Evolutionary conservation across 257 asterid species (phyloP).

Genomic region (Solanum dulcamara): DNA sequence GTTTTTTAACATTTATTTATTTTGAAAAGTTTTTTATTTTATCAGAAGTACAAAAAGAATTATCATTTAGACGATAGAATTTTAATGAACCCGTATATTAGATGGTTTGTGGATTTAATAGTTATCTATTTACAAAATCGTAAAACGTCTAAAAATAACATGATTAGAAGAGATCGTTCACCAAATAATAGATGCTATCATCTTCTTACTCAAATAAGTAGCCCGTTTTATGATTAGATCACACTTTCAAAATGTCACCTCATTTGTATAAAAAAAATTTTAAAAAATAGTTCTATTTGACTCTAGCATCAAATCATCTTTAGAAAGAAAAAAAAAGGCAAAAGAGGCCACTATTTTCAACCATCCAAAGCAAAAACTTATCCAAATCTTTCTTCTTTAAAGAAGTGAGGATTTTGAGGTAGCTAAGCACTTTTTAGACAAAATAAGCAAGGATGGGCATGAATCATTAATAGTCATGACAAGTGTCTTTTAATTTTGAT

Average conservation of each 20-base stretch:
- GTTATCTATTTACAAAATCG: neutral
- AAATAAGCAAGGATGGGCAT: neutral
- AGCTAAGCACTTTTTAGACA: neutral
- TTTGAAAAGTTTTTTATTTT: neutral
- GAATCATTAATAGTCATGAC: neutral
- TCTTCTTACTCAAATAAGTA: neutral
- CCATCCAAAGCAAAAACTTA: neutral
- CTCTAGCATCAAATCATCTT: neutral
- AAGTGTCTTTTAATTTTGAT: neutral
- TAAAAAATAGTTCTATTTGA: no score
- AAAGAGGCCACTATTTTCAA: neutral
- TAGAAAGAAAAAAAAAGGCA: neutral
- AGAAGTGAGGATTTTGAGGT: neutral
- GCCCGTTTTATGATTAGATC: neutral
- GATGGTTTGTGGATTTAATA: neutral
- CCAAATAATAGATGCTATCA: neutral
- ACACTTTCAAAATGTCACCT: neutral
- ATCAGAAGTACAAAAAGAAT: neutral
- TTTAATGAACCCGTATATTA: no score
- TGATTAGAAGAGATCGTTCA: neutral
- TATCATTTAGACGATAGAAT: neutral
- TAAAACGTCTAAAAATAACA: no score
- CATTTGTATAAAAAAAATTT: neutral
- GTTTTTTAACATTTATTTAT: neutral
- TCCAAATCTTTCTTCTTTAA: neutral